Percentiles rank a stretch among this genome's conserved stretches.
Conservation (phyloP, 202 grass and related monocot genomes). For the Eragrostis tef region DNA sequence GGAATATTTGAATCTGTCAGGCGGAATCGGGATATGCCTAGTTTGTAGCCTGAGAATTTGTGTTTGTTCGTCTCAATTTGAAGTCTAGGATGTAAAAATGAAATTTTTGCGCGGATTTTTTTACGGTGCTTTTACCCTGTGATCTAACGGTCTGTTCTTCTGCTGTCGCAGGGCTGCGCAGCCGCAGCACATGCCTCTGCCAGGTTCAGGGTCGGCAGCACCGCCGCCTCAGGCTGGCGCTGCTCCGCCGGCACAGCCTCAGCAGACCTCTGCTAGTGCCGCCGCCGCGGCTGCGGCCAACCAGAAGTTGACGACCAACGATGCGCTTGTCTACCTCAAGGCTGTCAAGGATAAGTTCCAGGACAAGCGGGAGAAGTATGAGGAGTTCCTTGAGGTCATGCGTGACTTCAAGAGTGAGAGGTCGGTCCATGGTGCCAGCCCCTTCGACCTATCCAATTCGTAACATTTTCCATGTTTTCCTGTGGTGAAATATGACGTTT, state of each 20-base stretch:
- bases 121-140: neutral
- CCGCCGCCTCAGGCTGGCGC: slow-evolving; percentile 37
- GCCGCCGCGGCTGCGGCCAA: neutral
- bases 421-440: slow-evolving; percentile 38
- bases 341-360: slow-evolving; percentile 98
- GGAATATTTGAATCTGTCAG: neutral
- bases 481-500: neutral
- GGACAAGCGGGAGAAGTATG: slow-evolving; percentile 94
- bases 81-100: slow-evolving; percentile 11
- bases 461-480: neutral
- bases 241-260: slow-evolving; percentile 35
- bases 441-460: neutral
- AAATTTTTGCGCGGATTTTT: neutral
- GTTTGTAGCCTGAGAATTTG: slow-evolving; percentile 14
- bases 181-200: slow-evolving; percentile 49
- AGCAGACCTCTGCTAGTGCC: neutral
- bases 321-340: slow-evolving; percentile 91
- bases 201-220: slow-evolving; percentile 27
- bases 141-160: slow-evolving; percentile 45
- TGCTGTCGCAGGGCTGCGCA: slow-evolving; percentile 32
- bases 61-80: slow-evolving; percentile 25
- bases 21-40: slow-evolving; percentile 17
- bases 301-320: slow-evolving; percentile 87
- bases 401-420: slow-evolving; percentile 99
- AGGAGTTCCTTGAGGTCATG: slow-evolving; percentile 99